Base-by-base conservation (phyloP, 805 yeast genomes). In the Kodamaea hsintzibuensis region DNA sequence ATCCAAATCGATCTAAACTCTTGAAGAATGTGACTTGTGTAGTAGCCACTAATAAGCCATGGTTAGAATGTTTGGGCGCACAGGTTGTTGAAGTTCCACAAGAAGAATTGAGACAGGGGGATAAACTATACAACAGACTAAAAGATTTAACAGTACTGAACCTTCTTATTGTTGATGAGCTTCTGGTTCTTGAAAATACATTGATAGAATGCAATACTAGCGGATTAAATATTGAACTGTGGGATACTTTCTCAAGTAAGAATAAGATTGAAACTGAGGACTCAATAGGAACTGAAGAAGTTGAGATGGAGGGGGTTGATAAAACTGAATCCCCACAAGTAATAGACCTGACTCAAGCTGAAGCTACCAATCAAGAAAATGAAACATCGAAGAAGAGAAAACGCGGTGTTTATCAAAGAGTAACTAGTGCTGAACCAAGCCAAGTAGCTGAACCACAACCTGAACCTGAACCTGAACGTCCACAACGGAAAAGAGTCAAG, bases 401-500 rank as follows among this genome's bases (percentile, higher is more conserved):
- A 37, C 48, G 49, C 16, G 44, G 39, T 14, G 44, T 50, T 10
- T 43, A 50, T 19, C 47, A 49, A 33, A 16, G 52, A 42, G 49
- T 45, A 12, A 40, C 51, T 1, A 49, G 40, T 19, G 22, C 42
- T 42, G 50, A 38, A 12, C 40, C 25, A 7, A 46, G 27, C 18
- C 33, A 18, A 12, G 16, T n/a, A 25, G 44, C 14, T 16, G 47
- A 44, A n/a, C 7, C 18, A 19, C 37, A 27, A 33, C 19, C 37
- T 7, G 38, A 44, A 13, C 37, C 47, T 18, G 18, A 27, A 9
- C 19, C 44, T 40, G 44, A 40, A 16, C 25, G 13, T 27, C 52
- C 49, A n/a, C 46, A 42, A 8, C 27, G 51, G 30, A 46, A 46
- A 50, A 60, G 77, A 56, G 60, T 71, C 39, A 70, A 64, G 48